Evolutionary conservation across 1,139 yeast species (phyloP).

Genomic region (Geotrichum aggregatum): DNA sequence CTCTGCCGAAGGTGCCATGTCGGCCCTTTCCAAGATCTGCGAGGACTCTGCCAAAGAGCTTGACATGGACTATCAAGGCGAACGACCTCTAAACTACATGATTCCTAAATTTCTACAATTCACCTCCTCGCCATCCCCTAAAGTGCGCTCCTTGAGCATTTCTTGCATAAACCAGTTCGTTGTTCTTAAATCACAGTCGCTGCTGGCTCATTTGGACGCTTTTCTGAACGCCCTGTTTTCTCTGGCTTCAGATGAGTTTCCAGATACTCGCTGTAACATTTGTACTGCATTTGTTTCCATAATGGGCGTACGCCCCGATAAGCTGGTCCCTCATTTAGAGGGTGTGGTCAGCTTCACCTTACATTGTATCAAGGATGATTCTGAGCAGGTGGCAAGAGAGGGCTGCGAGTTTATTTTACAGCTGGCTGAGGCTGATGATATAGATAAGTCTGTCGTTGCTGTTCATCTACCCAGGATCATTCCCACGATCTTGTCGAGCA

Average conservation of each 20-base stretch:
- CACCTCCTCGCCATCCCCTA: conserved; percentile 40
- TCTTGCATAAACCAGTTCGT: conserved; percentile 76
- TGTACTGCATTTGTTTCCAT: conserved; percentile 72
- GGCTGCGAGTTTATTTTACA: conserved; percentile 89
- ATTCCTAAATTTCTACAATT: conserved; percentile 61
- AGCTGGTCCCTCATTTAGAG: conserved; percentile 69
- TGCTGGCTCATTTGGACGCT: conserved; percentile 63
- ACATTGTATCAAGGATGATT: conserved; percentile 65
- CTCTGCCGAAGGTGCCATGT: conserved; percentile 64
- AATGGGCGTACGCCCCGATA: conserved; percentile 76
- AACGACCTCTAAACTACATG: conserved; percentile 64
- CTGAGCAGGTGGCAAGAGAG: conserved; percentile 77
- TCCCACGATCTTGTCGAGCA: conserved; percentile 71
- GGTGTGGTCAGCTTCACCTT: conserved; percentile 83
- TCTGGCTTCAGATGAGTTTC: conserved; percentile 54
- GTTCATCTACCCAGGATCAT: conserved; percentile 50
- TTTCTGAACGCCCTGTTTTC: conserved; percentile 61
- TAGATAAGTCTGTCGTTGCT: conserved; percentile 43
- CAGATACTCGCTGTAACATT: conserved; percentile 64
- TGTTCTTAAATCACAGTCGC: conserved; percentile 61
- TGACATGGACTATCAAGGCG: conserved; percentile 58
- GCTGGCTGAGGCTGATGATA: conserved; percentile 53
- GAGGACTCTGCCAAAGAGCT: conserved; percentile 68
- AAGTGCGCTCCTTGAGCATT: conserved; percentile 60
- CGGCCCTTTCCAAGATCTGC: conserved; percentile 81